Evolutionary conservation across 2,329 filamentous ascomycete genomes (phyloP).

Genomic region (Thielaviopsis cerberus): DNA sequence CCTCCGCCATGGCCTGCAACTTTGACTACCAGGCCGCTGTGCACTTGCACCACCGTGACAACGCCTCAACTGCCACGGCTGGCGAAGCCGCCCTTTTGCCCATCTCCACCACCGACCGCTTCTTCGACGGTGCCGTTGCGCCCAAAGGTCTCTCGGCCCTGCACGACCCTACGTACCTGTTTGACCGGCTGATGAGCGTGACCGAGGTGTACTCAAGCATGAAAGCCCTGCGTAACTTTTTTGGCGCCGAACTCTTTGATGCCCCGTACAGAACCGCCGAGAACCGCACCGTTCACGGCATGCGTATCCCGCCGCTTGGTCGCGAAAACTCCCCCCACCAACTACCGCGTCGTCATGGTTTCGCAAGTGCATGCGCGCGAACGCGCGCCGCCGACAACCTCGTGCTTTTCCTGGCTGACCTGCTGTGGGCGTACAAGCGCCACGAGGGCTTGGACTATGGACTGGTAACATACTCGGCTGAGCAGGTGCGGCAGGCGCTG

Average conservation of each 20-base stretch:
- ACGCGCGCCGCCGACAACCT: slow-evolving; percentile 35
- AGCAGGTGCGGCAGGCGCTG: slow-evolving; percentile 32
- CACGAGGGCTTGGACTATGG: slow-evolving; percentile 33
- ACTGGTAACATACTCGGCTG: slow-evolving; percentile 29
- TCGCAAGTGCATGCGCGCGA: slow-evolving; percentile 39
- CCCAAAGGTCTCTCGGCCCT: slow-evolving; percentile 20
- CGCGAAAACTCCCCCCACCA: slow-evolving; percentile 15
- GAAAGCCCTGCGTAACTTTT: slow-evolving; percentile 23
- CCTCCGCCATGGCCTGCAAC: background rate
- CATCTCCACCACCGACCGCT: background rate
- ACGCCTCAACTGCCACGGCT: background rate
- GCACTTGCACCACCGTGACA: background rate
- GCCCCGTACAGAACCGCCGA: slow-evolving; percentile 27
- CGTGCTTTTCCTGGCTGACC: slow-evolving; percentile 38
- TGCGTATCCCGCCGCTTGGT: slow-evolving; percentile 21
- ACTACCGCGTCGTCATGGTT: slow-evolving; percentile 32
- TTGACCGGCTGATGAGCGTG: slow-evolving; percentile 27
- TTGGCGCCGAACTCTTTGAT: slow-evolving; percentile 23
- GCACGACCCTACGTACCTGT: slow-evolving; percentile 16
- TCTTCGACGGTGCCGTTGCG: background rate
- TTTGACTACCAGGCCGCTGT: background rate
- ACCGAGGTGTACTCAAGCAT: slow-evolving; percentile 27
- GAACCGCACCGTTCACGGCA: slow-evolving; percentile 22
- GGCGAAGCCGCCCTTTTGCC: background rate
- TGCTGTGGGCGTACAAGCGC: slow-evolving; percentile 32